Conservation (phyloP, 345 rosid genomes). For the Pistacia atlantica region DNA sequence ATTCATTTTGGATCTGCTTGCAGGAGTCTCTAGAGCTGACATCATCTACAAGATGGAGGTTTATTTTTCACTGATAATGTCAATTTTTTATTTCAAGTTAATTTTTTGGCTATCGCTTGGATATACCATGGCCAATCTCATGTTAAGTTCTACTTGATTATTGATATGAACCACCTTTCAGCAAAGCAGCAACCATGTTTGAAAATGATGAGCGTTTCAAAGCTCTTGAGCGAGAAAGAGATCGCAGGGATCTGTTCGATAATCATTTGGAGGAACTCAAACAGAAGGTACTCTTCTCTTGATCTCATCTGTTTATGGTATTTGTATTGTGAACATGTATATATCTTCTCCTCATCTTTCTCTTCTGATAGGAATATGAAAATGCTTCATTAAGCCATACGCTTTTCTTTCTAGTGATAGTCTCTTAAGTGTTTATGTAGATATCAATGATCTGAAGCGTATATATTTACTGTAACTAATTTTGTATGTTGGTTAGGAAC, state of each 20-base stretch:
- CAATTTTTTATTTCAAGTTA: slow-evolving; percentile 7
- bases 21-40: slow-evolving; percentile 82
- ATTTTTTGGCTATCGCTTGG: slow-evolving; percentile 1
- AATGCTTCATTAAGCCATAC: not conserved
- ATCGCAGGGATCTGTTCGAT: slow-evolving; percentile 84
- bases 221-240: slow-evolving; percentile 89
- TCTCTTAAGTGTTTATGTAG: not conserved
- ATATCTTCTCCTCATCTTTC: not conserved
- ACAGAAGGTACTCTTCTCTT: slow-evolving; percentile 57
- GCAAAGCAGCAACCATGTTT: slow-evolving; percentile 73
- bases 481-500: slow-evolving; percentile 58
- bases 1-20: slow-evolving; percentile 22
- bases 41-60: slow-evolving; percentile 91
- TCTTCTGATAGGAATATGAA: not conserved
- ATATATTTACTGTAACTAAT: slow-evolving; percentile 19
- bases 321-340: not conserved
- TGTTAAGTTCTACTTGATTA: slow-evolving; percentile 20
- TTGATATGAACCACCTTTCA: slow-evolving; percentile 39
- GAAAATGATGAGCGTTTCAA: slow-evolving; percentile 86
- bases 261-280: slow-evolving; percentile 65
- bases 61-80: slow-evolving; percentile 32
- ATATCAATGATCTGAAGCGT: not conserved
- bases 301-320: not conserved
- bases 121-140: slow-evolving; percentile 1
- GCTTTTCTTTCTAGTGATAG: not conserved